phyloP scores from a whole-genome alignment of 73 alveolate genomes.

The Paramecium biaurelia region DNA sequence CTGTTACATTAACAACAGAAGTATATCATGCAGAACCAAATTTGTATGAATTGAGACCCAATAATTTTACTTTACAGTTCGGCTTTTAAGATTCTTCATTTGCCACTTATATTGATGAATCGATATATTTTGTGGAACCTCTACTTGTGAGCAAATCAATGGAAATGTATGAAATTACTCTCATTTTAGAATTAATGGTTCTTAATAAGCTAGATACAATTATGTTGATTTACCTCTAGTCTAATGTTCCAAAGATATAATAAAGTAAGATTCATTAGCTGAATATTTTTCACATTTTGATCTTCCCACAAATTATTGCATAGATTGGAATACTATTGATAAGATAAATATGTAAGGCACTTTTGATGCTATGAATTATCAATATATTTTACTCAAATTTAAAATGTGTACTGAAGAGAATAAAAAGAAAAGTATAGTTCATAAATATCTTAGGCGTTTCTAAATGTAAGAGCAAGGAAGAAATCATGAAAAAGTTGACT shows the following conservation, averaged over 20 bases:
- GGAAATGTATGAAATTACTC: background rate
- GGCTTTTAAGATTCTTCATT: slow-evolving; percentile 11
- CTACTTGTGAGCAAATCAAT: background rate
- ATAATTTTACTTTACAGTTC: background rate
- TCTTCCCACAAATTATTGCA: slow-evolving; percentile 10
- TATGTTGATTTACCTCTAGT: background rate
- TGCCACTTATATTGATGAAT: slow-evolving; percentile 27
- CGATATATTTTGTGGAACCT: background rate
- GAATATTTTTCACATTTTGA: slow-evolving; percentile 32
- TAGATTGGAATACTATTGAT: slow-evolving; percentile 33
- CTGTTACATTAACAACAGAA: background rate
- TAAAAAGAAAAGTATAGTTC: background rate
- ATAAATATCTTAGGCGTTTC: background rate
- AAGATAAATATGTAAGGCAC: background rate
- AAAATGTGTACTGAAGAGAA: slow-evolving; percentile 27
- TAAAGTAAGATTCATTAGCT: background rate
- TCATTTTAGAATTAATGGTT: background rate
- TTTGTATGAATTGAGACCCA: background rate
- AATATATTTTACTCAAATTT: background rate
- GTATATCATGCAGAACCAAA: slow-evolving; percentile 41
- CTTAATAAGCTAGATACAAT: background rate
- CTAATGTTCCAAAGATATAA: background rate
- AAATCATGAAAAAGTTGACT: background rate
- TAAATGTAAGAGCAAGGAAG: background rate
- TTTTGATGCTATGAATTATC: background rate